These are phyloP conservation scores for Moniliella sp. DNA, from an alignment of 1,284 basidiomycete genomes.

Conservation along the genomic window DNA sequence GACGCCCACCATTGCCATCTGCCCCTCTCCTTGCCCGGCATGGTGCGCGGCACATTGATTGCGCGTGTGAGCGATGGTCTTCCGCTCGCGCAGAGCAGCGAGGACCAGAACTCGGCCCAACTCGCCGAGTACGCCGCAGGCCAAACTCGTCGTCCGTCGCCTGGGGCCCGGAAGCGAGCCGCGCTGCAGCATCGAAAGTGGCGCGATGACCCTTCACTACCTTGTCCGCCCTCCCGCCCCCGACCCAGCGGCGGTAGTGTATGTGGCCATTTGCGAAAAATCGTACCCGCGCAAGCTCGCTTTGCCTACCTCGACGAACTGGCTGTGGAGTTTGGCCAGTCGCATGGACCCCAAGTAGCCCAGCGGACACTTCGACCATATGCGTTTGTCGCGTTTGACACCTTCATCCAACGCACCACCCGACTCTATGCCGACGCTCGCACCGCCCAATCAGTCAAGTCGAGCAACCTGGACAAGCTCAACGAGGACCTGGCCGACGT, in stretches of 20 bases:
- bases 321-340: slow-evolving; percentile 61
- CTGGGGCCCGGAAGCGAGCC: slow-evolving; percentile 82
- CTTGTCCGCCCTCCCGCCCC: slow-evolving; percentile 45
- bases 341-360: slow-evolving; percentile 25
- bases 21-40: no score
- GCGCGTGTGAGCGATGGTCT: slow-evolving; percentile 23
- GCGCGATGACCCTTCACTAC: slow-evolving; percentile 82
- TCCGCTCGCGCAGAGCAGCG: slow-evolving; percentile 28
- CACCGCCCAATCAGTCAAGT: slow-evolving; percentile 49
- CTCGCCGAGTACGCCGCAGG: slow-evolving; percentile 93
- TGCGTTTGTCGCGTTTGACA: slow-evolving; percentile 43
- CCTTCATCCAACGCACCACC: slow-evolving; percentile 94
- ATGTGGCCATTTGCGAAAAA: slow-evolving; percentile 81
- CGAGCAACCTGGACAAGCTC: slow-evolving; percentile 56
- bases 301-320: slow-evolving; percentile 90
- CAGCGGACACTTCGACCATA: slow-evolving; percentile 26
- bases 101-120: slow-evolving; percentile 58
- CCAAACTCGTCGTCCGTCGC: slow-evolving; percentile 81
- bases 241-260: slow-evolving; percentile 46
- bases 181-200: slow-evolving; percentile 85
- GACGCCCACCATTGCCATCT: no score
- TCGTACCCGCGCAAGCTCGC: slow-evolving; percentile 92
- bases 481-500: slow-evolving; percentile 94
- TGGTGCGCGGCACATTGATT: slow-evolving; percentile 30
- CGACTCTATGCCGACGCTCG: slow-evolving; percentile 81